Evolutionary conservation across 23 red algal species (phyloP).

Genomic region (Gracilaria domingensis): DNA sequence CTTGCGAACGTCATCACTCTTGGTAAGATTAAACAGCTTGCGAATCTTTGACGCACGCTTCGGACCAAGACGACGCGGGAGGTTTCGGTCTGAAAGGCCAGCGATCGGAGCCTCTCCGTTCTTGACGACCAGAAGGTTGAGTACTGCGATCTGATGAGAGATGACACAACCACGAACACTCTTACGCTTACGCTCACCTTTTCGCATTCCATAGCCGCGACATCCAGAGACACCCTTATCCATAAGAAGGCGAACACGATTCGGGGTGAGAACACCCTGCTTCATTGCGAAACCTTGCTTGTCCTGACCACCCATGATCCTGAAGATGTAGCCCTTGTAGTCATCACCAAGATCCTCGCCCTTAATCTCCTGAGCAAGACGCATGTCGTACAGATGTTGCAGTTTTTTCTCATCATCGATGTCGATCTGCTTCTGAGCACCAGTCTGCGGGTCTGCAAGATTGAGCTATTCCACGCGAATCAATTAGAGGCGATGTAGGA

Average conservation of each 20-base stretch:
- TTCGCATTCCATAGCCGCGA: conserved; percentile 95
- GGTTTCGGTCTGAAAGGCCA: conserved; percentile 84
- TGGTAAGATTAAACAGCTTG: conserved; percentile 97
- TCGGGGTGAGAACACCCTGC: conserved; percentile 96
- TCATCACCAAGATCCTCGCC: conserved; percentile 95
- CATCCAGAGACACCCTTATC: conserved; percentile 86
- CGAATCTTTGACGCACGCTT: conserved; percentile 98
- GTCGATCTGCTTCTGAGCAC: conserved; percentile 95
- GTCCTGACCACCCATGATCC: conserved; percentile 99
- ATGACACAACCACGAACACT: conserved; percentile 98
- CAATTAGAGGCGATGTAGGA: neutral
- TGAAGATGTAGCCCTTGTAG: conserved; percentile 92
- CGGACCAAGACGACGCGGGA: conserved; percentile 96
- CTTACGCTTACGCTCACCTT: conserved; percentile 95
- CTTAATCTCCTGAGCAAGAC: conserved; percentile 90
- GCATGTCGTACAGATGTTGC: conserved; percentile 94
- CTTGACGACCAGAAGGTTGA: conserved; percentile 92
- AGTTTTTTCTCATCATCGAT: conserved; percentile 96
- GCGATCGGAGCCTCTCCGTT: conserved; percentile 84
- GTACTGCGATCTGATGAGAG: conserved; percentile 88
- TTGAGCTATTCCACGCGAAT: conserved; percentile 68
- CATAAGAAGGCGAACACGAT: conserved; percentile 95
- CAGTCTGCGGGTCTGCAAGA: conserved; percentile 96
- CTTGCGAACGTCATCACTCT: conserved; percentile 98
- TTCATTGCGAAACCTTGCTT: conserved; percentile 99